Evolutionary conservation across 208 protist genomes (phyloP).

Genomic region (Trypanosoma lewisi): DNA sequence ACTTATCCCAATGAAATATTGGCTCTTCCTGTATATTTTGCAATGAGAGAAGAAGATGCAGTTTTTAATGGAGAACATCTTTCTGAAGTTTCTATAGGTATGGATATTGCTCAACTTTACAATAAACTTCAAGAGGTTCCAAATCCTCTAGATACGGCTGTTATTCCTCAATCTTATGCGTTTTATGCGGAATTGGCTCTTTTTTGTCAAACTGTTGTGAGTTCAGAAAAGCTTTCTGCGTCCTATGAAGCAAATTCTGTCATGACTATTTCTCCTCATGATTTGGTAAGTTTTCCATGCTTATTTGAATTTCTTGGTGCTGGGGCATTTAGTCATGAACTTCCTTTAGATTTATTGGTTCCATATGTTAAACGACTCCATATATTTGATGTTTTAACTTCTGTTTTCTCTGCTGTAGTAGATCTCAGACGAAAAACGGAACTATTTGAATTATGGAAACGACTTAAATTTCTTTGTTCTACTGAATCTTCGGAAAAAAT

Average conservation of each 20-base stretch:
- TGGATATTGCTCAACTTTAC: conserved; percentile 58
- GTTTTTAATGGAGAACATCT: conserved; percentile 46
- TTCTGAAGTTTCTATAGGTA: conserved; percentile 27
- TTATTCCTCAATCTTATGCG: conserved; percentile 47
- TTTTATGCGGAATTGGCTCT: conserved; percentile 85
- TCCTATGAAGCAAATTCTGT: background rate
- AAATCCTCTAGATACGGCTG: conserved; percentile 15
- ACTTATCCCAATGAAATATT: conserved; percentile 40
- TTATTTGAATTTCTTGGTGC: conserved; percentile 54
- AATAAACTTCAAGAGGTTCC: conserved; percentile 38
- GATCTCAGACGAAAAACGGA: conserved; percentile 73
- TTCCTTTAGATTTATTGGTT: conserved; percentile 48
- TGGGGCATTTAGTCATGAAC: conserved; percentile 46
- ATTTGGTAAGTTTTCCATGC: conserved; percentile 60
- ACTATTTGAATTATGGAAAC: conserved; percentile 77
- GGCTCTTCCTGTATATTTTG: conserved; percentile 60
- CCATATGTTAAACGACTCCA: conserved; percentile 72
- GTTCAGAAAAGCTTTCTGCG: conserved; percentile 11
- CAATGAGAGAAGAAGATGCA: conserved; percentile 55
- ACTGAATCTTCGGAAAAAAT: conserved; percentile 67
- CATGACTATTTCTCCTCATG: conserved; percentile 48
- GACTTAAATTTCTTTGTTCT: conserved; percentile 79
- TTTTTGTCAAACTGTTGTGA: conserved; percentile 53
- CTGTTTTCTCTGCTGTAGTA: conserved; percentile 71
- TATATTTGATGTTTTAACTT: conserved; percentile 70